phyloP scores from a whole-genome alignment of 2,329 filamentous ascomycete species.

The Cytospora piceicola region DNA sequence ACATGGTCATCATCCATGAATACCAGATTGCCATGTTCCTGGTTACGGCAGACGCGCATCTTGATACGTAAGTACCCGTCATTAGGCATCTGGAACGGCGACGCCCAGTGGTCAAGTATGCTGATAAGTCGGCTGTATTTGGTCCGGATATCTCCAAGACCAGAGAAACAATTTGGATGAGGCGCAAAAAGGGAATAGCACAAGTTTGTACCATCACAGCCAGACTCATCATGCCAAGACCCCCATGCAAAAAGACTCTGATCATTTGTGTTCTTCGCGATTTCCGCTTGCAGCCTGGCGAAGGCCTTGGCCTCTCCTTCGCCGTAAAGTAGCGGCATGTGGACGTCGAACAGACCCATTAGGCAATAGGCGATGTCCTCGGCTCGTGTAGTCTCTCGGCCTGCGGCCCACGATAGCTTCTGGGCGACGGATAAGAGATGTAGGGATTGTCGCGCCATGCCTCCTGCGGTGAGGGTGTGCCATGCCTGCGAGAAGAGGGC shows the following conservation, averaged over 20 bases:
- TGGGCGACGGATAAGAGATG: constrained; percentile 30
- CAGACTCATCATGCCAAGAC: constrained; percentile 2
- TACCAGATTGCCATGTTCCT: constrained; percentile 4
- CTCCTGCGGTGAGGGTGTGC: constrained; percentile 27
- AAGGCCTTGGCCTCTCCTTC: constrained; percentile 35
- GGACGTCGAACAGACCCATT: constrained; percentile 38
- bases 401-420: constrained; percentile 38
- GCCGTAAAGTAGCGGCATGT: constrained; percentile 39
- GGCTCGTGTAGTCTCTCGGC: constrained; percentile 32
- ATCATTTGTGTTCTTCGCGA: constrained; percentile 34
- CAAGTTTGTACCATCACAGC: constrained; percentile 1
- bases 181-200: constrained; percentile 21
- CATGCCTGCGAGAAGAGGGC: constrained; percentile 22
- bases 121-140: constrained; percentile 12
- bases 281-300: constrained; percentile 34
- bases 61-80: constrained; percentile 26
- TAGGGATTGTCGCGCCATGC: constrained; percentile 27
- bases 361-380: constrained; percentile 39
- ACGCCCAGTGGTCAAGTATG: constrained; percentile 25
- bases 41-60: constrained; percentile 20
- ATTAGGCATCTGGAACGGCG: constrained; percentile 25
- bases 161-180: constrained; percentile 13
- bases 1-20: constrained; percentile 29
- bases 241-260: constrained; percentile 37
- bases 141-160: constrained; percentile 11